Conservation (phyloP, 176 grass and related monocot genomes). For the Chrysopogon serrulatus region DNA sequence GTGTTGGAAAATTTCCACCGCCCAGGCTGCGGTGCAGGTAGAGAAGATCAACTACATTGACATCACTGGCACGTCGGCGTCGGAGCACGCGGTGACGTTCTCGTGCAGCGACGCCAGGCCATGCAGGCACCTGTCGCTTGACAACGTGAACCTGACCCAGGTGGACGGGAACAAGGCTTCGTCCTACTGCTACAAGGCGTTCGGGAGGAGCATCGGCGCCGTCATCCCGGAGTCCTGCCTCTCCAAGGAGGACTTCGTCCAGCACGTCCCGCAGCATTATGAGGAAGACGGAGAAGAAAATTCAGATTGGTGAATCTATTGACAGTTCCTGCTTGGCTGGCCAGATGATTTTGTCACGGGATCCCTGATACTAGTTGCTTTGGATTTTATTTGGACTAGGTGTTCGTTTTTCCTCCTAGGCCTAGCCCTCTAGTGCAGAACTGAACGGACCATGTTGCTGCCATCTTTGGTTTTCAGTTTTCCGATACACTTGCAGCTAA, state of each 20-base stretch:
- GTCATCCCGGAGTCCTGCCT: constrained; percentile 37
- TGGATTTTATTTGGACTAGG: neutral
- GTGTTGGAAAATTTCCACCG: neutral
- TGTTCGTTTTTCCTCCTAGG: neutral
- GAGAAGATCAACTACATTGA: constrained; percentile 31
- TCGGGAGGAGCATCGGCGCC: constrained; percentile 14
- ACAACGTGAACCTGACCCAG: constrained; percentile 27
- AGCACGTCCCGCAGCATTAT: neutral
- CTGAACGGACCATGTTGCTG: neutral
- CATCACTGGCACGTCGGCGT: constrained; percentile 47
- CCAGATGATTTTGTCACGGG: no score
- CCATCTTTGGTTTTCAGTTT: neutral
- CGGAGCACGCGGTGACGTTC: constrained; percentile 26
- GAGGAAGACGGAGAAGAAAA: neutral
- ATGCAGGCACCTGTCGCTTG: constrained; percentile 18
- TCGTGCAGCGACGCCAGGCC: constrained; percentile 41
- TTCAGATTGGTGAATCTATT: neutral
- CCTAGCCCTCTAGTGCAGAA: neutral
- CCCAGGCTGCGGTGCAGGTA: constrained; percentile 16
- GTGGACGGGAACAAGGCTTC: neutral
- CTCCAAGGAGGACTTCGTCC: constrained; percentile 25
- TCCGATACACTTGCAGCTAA: neutral
- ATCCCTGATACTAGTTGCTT: neutral
- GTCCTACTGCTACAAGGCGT: constrained; percentile 27
- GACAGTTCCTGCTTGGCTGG: neutral